Percentiles rank a stretch among this genome's conserved stretches.
phyloP scores from a whole-genome alignment of 164 flowering plant genomes.

The Berberis thunbergii region DNA sequence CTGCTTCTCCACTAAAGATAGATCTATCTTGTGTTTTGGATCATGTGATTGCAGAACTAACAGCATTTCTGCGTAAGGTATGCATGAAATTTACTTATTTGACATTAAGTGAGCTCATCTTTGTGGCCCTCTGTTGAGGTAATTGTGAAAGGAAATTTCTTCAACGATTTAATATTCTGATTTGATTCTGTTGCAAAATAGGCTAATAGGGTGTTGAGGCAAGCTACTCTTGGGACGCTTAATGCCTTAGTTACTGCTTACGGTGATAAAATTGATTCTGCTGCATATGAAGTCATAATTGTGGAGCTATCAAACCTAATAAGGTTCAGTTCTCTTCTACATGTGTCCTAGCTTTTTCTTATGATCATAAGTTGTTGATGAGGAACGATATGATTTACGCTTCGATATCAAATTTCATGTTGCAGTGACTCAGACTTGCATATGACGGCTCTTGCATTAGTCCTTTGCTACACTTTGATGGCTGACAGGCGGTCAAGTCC shows the following conservation, averaged over 20 bases:
- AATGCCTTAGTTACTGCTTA: constrained; percentile 88
- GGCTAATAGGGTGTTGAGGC: constrained; percentile 93
- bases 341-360: neutral
- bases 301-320: constrained; percentile 85
- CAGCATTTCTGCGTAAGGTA: constrained; percentile 93
- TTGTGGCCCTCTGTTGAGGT: too few relatives aligned
- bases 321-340: constrained; percentile 40
- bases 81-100: neutral
- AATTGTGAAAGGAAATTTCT: neutral
- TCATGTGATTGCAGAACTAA: constrained; percentile 77
- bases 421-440: constrained; percentile 95
- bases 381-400: neutral
- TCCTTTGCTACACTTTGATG: constrained; percentile 98
- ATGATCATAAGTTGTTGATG: too few relatives aligned
- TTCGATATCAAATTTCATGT: neutral
- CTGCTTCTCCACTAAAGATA: constrained; percentile 71
- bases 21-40: constrained; percentile 85
- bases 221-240: constrained; percentile 89
- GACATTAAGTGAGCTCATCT: too few relatives aligned
- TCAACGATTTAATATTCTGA: neutral
- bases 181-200: constrained; percentile 19
- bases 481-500: constrained; percentile 59
- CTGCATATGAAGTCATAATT: constrained; percentile 89
- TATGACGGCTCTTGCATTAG: constrained; percentile 95
- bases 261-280: constrained; percentile 82